Evolutionary conservation across 768 basidiomycete species (phyloP).

Genomic region (Piloderma croceum): DNA sequence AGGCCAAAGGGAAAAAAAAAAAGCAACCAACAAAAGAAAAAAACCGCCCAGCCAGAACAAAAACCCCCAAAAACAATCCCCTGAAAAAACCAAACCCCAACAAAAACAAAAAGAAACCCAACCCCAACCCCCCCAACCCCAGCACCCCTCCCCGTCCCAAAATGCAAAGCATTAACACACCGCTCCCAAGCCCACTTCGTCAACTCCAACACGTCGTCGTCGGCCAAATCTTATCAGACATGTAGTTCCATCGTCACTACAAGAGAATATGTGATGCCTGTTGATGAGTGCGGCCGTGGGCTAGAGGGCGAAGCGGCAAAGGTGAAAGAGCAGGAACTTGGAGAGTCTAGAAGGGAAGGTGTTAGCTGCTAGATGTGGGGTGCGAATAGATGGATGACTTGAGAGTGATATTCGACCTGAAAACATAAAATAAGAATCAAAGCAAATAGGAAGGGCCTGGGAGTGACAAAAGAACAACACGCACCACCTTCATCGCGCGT

Average conservation of each 20-base stretch:
- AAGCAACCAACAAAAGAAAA: too few species aligned
- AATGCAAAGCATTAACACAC: conserved; percentile 45
- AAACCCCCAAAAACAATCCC: too few species aligned
- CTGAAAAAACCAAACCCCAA: too few species aligned
- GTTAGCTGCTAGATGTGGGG: conserved; percentile 88
- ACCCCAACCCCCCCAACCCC: too few species aligned
- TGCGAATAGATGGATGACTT: conserved; percentile 75
- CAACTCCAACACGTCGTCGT: conserved; percentile 64
- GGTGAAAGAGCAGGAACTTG: too few species aligned
- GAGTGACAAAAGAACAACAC: too few species aligned
- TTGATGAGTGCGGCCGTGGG: too few species aligned
- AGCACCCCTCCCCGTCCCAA: conserved; percentile 21
- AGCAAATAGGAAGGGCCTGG: conserved; percentile 3
- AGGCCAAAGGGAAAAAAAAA: too few species aligned
- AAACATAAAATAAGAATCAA: neutral
- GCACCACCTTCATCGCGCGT: conserved; percentile 75
- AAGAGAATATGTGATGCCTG: conserved; percentile 35
- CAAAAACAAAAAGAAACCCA: too few species aligned
- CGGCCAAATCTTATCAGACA: conserved; percentile 58
- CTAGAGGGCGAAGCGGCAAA: conserved; percentile 6
- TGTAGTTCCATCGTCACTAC: conserved; percentile 80
- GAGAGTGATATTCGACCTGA: conserved; percentile 79
- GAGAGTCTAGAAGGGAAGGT: conserved; percentile 31
- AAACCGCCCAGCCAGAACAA: too few species aligned
- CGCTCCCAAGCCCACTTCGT: conserved; percentile 76